Evolutionary conservation across 2,329 filamentous ascomycete genomes (phyloP), one percentile per base, ranked within the genome.

Genomic region (Paracoccidioides lutzii): DNA sequence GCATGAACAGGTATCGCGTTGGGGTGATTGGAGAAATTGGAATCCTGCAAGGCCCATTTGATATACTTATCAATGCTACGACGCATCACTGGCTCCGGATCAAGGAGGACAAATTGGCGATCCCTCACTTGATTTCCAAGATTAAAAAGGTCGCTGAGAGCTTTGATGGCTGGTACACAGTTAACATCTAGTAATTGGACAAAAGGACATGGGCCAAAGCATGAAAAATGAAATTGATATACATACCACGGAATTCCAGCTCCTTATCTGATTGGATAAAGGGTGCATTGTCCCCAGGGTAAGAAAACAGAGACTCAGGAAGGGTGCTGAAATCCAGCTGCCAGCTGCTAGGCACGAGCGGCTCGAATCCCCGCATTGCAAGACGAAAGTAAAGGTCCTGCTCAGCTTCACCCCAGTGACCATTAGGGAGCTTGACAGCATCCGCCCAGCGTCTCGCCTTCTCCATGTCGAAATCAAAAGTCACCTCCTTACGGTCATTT

Each of bases 341-440:
- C 78, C 79, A 82, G 58, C 69, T 69, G 10, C 66, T 64, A 1
- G 78, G 78, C 10, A 83, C 63, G 1, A 82, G 65, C 8, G 80
- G 76, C 66, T 82, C 79, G 53, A 75, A 76, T 14, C 80, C 80
- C 44, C 80, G 77, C 68, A 77, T 74, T 5, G 73, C 73, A 35
- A 82, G 72, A 56, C 76, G 76, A 56, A 76, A 74, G 59, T 77
- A 77, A 2, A 82, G 67, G 38, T 74, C 73, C 43, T 76, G 73
- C 55, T 81, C 78, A 53, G 77, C 75, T 32, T 75, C 69, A 3
- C 73, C 70, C 76, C 77, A 82, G 46, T 75, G 73, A 32, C 69
- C 69, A 9, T 65, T 61, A 3, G 73, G 72, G 4, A 78, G 64
- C 48, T 67, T 63, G 30, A 71, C 60, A 1, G 69, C 66, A n/a